Evolutionary conservation across 192 early-diverging fungal species (phyloP), one percentile per base, ranked within the genome.

Genomic region (Geosiphon pyriformis): DNA sequence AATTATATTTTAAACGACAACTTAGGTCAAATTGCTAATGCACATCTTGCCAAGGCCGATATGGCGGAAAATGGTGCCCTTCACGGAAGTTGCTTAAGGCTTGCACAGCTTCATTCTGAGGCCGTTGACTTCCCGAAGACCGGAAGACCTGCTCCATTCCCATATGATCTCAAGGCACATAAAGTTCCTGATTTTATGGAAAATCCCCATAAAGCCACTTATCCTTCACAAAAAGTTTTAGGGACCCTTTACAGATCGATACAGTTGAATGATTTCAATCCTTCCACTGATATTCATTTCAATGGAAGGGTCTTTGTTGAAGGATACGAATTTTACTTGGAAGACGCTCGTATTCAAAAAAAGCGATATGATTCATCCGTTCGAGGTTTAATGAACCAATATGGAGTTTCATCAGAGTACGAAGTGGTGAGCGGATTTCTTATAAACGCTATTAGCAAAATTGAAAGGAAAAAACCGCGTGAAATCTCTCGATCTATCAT

Each of bases 91-190:
- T 90, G 87, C 57, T 27, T 87, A 0, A 67, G 68, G 0, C 74
- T 92, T 15, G 90, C 90, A 1, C 76, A 85, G 35, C 68, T 90
- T 1, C 85, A 88, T 61, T 89, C 88, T 12, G 75, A 74, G 8
- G 90, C 90, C 0, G 88, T 92, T 3, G 90, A 92, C 70, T 92
- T 86, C 33, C 80, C 84, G 7, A 92, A 92, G 65, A 82, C 86
- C 15, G 85, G 83, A 0, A 76, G 72, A 17, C 83, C 88, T 22
- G 86, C 83, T 2, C 37, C 35, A 8, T 66, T 89, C 31, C 67
- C 56, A 18, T 27, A 42, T 0, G 79, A 80, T 8, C 68, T 85
- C 1, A 47, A 68, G 25, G 79, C 80, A 3, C 67, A 61, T 29
- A 23, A 22, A 12, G 87, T 78, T 27, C 90, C 90, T 4, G 86